Evolutionary conservation across 805 yeast species (phyloP).

Genomic region (Kluyveromyces siamensis): DNA sequence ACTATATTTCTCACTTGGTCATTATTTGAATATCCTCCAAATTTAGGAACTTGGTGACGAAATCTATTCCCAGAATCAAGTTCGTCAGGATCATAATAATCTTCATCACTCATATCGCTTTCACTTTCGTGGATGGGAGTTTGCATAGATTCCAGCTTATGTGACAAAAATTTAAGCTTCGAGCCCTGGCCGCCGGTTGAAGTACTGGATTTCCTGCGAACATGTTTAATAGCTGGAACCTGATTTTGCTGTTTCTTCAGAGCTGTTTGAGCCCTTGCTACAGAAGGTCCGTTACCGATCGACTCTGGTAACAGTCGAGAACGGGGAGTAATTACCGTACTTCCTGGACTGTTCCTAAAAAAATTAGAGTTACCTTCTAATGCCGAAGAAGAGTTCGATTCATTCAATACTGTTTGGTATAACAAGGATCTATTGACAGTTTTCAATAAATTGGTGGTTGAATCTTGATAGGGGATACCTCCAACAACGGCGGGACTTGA

Average conservation of each 20-base stretch:
- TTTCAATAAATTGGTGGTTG: slow-evolving; percentile 20
- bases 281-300: slow-evolving; percentile 21
- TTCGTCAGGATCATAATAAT: slow-evolving; percentile 22
- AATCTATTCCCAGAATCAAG: slow-evolving; percentile 3
- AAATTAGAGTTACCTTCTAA: slow-evolving; percentile 12
- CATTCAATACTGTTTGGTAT: slow-evolving; percentile 17
- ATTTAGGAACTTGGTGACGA: slow-evolving; percentile 34
- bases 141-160: not conserved
- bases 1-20: slow-evolving; percentile 35
- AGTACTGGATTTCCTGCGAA: slow-evolving; percentile 14
- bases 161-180: not conserved
- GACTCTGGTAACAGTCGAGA: slow-evolving; percentile 27
- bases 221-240: slow-evolving; percentile 28
- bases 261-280: slow-evolving; percentile 22
- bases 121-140: slow-evolving; percentile 8
- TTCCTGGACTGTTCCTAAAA: slow-evolving; percentile 9
- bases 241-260: slow-evolving; percentile 17
- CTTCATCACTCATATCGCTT: slow-evolving; percentile 14
- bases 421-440: slow-evolving; percentile 22
- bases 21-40: slow-evolving; percentile 68
- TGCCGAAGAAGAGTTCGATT: slow-evolving; percentile 11
- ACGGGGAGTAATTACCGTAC: slow-evolving; percentile 28
- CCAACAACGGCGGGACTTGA: slow-evolving; percentile 7
- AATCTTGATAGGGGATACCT: slow-evolving; percentile 9
- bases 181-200: slow-evolving; percentile 1